Conservation (phyloP, 768 basidiomycete species). For the Leccinum uliginosum region DNA sequence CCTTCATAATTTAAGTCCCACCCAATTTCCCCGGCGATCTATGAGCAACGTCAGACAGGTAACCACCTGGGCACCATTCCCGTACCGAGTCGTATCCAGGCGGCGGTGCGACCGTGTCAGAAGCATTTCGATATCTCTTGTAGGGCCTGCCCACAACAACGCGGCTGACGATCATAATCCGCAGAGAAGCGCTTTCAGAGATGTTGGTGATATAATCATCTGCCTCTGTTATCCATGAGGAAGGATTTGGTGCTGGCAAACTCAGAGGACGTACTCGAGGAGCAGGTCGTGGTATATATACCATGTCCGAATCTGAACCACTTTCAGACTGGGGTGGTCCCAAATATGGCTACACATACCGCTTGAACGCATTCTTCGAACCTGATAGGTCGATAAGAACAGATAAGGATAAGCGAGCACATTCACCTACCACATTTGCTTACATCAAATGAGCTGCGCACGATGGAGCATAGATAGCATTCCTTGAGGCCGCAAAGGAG, state of each 20-base stretch:
- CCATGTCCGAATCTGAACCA: slow-evolving; percentile 57
- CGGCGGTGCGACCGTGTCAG: slow-evolving; percentile 47
- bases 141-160: slow-evolving; percentile 62
- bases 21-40: slow-evolving; percentile 65
- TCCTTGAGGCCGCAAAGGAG: slow-evolving; percentile 46
- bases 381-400: slow-evolving; percentile 32
- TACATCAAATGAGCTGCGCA: slow-evolving; percentile 58
- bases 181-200: slow-evolving; percentile 38
- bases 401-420: not conserved
- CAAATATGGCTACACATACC: slow-evolving; percentile 25
- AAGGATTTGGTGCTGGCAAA: not conserved
- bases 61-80: slow-evolving; percentile 4
- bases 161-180: slow-evolving; percentile 53
- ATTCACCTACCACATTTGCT: slow-evolving; percentile 47
- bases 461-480: slow-evolving; percentile 54
- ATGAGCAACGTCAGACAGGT: slow-evolving; percentile 1
- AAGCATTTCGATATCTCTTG: slow-evolving; percentile 46
- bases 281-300: slow-evolving; percentile 63
- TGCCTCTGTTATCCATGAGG: slow-evolving; percentile 43
- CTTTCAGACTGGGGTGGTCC: not conserved
- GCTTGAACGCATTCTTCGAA: slow-evolving; percentile 51
- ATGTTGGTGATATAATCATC: slow-evolving; percentile 56
- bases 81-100: slow-evolving; percentile 57
- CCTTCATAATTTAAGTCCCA: slow-evolving; percentile 59
- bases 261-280: slow-evolving; percentile 47